These are phyloP conservation scores for Leishmania tropica DNA, from an alignment of 208 protist species.

Conservation along the genomic window DNA sequence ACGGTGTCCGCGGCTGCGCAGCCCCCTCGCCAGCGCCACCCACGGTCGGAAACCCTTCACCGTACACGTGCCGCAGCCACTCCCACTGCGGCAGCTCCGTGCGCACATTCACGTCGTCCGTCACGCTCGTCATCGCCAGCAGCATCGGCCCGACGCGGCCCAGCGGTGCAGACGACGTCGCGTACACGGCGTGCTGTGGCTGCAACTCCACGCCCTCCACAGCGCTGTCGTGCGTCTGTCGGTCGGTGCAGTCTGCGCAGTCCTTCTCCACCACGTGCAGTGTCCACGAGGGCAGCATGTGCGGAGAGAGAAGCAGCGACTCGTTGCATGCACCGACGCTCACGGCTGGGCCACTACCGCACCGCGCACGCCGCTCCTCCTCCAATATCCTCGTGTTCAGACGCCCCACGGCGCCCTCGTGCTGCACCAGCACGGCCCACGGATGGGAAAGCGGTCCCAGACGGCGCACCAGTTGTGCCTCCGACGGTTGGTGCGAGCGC, in stretches of 20 bases:
- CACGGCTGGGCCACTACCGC: background rate
- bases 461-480: constrained; percentile 13
- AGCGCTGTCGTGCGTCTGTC: background rate
- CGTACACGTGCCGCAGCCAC: constrained; percentile 22
- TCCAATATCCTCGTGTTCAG: background rate
- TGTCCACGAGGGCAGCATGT: constrained; percentile 25
- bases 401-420: background rate
- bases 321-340: background rate
- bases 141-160: constrained; percentile 34
- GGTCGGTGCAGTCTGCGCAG: constrained; percentile 2
- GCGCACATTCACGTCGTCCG: constrained; percentile 19
- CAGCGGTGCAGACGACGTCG: constrained; percentile 10
- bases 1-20: constrained; percentile 5
- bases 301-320: background rate
- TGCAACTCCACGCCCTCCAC: background rate
- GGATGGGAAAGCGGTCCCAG: background rate
- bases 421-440: constrained; percentile 11
- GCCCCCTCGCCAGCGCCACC: background rate
- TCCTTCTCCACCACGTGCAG: background rate
- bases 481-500: background rate
- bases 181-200: constrained; percentile 10
- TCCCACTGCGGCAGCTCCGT: constrained; percentile 16
- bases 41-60: background rate
- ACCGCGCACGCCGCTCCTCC: background rate
- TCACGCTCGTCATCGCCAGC: constrained; percentile 33